Base-by-base conservation (phyloP, 2,329 filamentous ascomycete genomes). In the Diaporthe capsici region DNA sequence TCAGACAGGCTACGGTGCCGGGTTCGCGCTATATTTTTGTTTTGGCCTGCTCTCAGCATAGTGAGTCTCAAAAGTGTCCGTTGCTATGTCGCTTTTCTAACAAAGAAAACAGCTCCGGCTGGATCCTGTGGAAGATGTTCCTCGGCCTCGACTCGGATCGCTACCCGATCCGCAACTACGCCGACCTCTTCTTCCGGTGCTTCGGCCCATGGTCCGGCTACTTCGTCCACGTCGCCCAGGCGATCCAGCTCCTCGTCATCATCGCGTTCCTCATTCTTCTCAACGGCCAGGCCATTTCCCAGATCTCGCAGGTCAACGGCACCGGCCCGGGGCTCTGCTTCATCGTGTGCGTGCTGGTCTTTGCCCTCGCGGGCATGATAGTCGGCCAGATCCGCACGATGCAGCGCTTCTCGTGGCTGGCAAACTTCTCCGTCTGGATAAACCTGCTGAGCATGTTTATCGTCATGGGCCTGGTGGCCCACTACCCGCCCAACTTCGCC, bases 301-400 rank as follows among this genome's bases (percentile, higher is more conserved):
- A 91, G 79, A 70, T 71, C 25, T 71, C 74, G n/a, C 73, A 75
- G 28, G 47, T 53, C 9, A 55, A 25, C 1, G 49, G 67, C 15
- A 61, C 39, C 7, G 49, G 25, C 15, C 85, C 87, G n/a, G 85
- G 84, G 76, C 84, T 91, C 15, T 91, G 89, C 82, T 91, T 88
- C 80, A 84, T 87, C 55, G 85, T 87, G 12, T 90, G 88, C 78
- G 85, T 86, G 17, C 79, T 90, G 28, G 82, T 91, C 22, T 90
- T 88, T 78, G 85, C 86, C 68, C 78, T 87, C 15, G 84, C 84
- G 9, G 90, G 90, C 22, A 88, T 90, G 75, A 39, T 90, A 13
- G 77, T 91, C 4, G 88, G 88, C 4, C 90, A 91, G 78, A 88
- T 92, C 61, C 85, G 90, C 9, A 91, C 89, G 0, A 83, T 92